Conservation (phyloP, 2,329 filamentous ascomycete species). For the Sporothrix brunneoviolacea region DNA sequence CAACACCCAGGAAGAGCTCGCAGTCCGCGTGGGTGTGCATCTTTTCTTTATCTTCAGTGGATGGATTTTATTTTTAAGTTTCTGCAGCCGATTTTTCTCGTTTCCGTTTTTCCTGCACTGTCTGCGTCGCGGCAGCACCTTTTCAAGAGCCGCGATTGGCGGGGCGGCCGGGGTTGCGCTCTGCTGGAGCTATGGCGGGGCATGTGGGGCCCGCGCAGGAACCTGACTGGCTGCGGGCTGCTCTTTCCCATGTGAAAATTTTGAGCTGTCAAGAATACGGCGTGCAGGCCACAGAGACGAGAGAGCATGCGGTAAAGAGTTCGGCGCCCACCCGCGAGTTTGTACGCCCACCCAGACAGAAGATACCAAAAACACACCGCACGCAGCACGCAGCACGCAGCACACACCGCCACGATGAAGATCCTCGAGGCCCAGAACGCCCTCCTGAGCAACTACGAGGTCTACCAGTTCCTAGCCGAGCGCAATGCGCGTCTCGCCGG, state of each 20-base stretch:
- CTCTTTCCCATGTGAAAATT: slow-evolving; percentile 12
- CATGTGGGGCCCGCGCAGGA: slow-evolving; percentile 1
- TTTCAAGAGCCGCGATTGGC: slow-evolving; percentile 10
- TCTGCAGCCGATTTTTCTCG: neutral
- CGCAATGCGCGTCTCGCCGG: slow-evolving; percentile 36
- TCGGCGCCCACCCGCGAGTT: neutral
- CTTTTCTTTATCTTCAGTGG: no score
- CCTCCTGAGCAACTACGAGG: slow-evolving; percentile 66
- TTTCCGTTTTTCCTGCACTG: neutral
- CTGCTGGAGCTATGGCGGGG: slow-evolving; percentile 10
- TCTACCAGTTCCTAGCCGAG: slow-evolving; percentile 57
- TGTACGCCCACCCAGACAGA: neutral
- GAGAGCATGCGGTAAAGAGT: no score
- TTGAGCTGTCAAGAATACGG: no score
- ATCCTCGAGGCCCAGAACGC: slow-evolving; percentile 65
- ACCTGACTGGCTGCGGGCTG: neutral
- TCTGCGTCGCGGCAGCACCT: neutral
- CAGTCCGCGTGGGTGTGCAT: no score
- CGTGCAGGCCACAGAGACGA: no score
- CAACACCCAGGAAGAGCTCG: no score
- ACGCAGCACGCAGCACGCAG: neutral
- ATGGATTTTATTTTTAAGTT: no score
- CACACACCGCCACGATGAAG: slow-evolving; percentile 46
- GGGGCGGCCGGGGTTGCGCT: slow-evolving; percentile 1
- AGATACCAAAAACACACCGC: neutral